phyloP scores from a whole-genome alignment of 2,329 filamentous ascomycete species.

The Aspergillus sp. region DNA sequence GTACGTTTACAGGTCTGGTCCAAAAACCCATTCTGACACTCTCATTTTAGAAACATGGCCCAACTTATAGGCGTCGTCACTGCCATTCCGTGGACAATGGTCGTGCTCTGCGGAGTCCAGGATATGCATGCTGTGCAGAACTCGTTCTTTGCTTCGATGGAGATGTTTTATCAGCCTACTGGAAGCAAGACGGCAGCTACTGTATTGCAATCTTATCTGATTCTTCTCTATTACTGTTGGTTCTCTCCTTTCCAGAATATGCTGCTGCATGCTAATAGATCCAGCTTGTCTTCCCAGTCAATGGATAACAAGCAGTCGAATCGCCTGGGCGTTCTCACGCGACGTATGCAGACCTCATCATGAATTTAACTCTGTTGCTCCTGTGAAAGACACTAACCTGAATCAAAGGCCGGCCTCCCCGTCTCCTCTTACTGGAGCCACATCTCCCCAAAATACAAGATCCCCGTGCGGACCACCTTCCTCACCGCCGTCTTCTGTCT shows the following conservation, averaged over 20 bases:
- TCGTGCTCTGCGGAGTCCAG: neutral
- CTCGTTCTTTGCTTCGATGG: conserved; percentile 1
- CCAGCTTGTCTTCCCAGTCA: conserved; percentile 2
- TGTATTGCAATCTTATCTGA: neutral
- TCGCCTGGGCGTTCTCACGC: conserved; percentile 8
- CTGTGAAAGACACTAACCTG: conserved; percentile 26
- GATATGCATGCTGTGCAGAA: conserved; percentile 2
- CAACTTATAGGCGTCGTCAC: conserved; percentile 1
- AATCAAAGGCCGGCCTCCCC: conserved; percentile 16
- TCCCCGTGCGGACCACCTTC: conserved; percentile 44
- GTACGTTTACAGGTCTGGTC: neutral
- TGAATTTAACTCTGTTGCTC: conserved; percentile 25
- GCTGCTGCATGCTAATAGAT: neutral
- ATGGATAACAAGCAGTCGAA: conserved; percentile 7
- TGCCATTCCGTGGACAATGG: neutral
- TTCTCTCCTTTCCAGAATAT: no score
- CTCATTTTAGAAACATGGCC: conserved; percentile 5
- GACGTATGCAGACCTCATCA: neutral
- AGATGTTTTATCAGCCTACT: conserved; percentile 4
- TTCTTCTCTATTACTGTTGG: conserved; percentile 1
- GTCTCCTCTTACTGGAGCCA: conserved; percentile 18
- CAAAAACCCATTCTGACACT: conserved; percentile 8
- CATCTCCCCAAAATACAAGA: conserved; percentile 7
- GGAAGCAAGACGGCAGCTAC: conserved; percentile 2
- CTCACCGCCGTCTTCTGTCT: conserved; percentile 45